These are phyloP conservation scores for Paxillus involutus DNA, from an alignment of 768 basidiomycete genomes.

Conservation along the genomic window DNA sequence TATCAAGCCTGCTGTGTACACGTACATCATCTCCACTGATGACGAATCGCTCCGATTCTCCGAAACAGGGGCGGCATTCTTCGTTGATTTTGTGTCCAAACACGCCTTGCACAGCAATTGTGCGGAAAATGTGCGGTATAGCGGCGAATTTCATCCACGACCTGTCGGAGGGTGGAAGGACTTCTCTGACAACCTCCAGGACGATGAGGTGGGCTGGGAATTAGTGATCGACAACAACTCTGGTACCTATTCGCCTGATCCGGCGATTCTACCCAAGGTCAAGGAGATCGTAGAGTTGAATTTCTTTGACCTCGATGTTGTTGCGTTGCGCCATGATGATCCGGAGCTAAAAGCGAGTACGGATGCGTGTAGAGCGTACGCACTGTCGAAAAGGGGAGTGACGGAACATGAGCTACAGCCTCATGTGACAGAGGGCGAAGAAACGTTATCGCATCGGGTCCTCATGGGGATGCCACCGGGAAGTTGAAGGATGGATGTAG, in stretches of 20 bases:
- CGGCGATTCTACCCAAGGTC: slow-evolving; percentile 56
- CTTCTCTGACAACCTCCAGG: slow-evolving; percentile 55
- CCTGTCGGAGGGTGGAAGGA: slow-evolving; percentile 66
- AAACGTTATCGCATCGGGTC: slow-evolving; percentile 43
- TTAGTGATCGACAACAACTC: slow-evolving; percentile 84
- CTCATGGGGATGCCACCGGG: slow-evolving; percentile 2
- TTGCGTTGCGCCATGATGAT: slow-evolving; percentile 56
- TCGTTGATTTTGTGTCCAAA: slow-evolving; percentile 84
- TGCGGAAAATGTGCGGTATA: slow-evolving; percentile 62
- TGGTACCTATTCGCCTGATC: slow-evolving; percentile 82
- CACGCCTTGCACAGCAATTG: slow-evolving; percentile 85
- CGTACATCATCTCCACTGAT: slow-evolving; percentile 76
- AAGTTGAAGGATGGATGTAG: slow-evolving; percentile 1
- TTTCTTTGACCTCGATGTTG: slow-evolving; percentile 62
- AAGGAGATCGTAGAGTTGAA: slow-evolving; percentile 69
- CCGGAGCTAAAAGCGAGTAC: slow-evolving; percentile 54
- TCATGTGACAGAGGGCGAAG: slow-evolving; percentile 53
- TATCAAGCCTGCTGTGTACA: slow-evolving; percentile 82
- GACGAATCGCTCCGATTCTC: slow-evolving; percentile 82
- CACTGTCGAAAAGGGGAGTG: slow-evolving; percentile 58
- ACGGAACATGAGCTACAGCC: slow-evolving; percentile 63
- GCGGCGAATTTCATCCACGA: slow-evolving; percentile 79
- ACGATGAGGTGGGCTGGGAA: slow-evolving; percentile 70
- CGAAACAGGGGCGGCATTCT: slow-evolving; percentile 85
- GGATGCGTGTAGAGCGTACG: slow-evolving; percentile 69